These are phyloP conservation scores for Magnaporthales sp. DNA, from an alignment of 2,329 filamentous ascomycete genomes.

Conservation along the genomic window DNA sequence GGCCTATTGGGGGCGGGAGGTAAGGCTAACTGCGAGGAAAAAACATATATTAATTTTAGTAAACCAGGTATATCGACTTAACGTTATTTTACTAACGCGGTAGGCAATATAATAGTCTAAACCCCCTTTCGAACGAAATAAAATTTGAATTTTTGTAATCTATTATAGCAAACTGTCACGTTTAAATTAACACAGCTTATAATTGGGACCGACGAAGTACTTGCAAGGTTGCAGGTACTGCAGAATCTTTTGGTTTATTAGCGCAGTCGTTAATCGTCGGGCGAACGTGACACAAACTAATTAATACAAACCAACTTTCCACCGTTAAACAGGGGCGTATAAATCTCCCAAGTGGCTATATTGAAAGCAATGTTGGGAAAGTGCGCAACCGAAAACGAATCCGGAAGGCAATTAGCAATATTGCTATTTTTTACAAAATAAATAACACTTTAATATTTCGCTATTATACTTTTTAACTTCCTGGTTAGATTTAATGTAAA, in stretches of 20 bases:
- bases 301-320: not conserved
- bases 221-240: too few relatives aligned
- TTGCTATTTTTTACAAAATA: not conserved
- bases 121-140: not conserved
- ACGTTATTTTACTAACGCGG: not conserved
- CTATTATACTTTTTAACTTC: slow-evolving; percentile 48
- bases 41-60: not conserved
- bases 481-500: slow-evolving; percentile 52
- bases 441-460: slow-evolving; percentile 42
- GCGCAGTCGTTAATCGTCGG: too few relatives aligned
- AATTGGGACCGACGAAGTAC: too few relatives aligned
- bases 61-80: not conserved
- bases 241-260: too few relatives aligned
- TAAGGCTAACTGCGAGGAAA: too few relatives aligned
- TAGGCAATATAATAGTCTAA: not conserved
- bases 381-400: not conserved
- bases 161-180: too few relatives aligned
- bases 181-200: too few relatives aligned
- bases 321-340: not conserved
- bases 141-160: too few relatives aligned
- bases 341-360: not conserved
- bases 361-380: not conserved
- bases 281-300: too few relatives aligned
- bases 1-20: too few relatives aligned
- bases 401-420: not conserved